Evolutionary conservation across 23 red algal genomes (phyloP).

Genomic region (Chondrus crispus): DNA sequence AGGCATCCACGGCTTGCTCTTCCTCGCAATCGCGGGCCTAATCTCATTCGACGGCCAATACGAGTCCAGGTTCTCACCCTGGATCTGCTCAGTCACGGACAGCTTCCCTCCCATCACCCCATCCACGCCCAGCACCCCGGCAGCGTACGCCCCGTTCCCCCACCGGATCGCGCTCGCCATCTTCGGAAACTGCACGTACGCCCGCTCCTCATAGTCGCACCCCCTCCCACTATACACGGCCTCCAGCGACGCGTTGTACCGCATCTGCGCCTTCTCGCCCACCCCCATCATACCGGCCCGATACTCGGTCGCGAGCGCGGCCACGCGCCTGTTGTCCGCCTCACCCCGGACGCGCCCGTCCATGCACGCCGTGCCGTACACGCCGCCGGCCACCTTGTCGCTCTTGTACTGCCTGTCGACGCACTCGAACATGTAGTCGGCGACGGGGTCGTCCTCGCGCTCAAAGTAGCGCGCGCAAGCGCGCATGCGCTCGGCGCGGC

Average conservation of each 20-base stretch:
- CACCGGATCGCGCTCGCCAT: slow-evolving; percentile 55
- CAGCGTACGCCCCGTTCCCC: slow-evolving; percentile 35
- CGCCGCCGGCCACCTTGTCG: slow-evolving; percentile 6
- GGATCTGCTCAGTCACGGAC: background rate
- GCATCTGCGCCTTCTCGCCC: slow-evolving; percentile 42
- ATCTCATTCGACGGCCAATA: slow-evolving; percentile 39
- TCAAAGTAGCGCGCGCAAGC: slow-evolving; percentile 45
- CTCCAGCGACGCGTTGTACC: slow-evolving; percentile 44
- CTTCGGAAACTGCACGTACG: slow-evolving; percentile 43
- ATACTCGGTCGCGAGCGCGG: background rate
- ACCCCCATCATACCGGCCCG: background rate
- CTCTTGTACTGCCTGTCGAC: slow-evolving; percentile 29
- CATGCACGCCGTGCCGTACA: slow-evolving; percentile 14
- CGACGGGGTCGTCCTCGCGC: background rate
- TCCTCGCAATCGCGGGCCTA: slow-evolving; percentile 3
- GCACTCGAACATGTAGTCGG: slow-evolving; percentile 39
- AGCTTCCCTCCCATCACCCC: slow-evolving; percentile 1
- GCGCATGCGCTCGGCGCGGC: slow-evolving; percentile 27
- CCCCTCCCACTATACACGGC: slow-evolving; percentile 3
- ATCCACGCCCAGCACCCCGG: background rate
- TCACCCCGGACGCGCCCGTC: slow-evolving; percentile 25
- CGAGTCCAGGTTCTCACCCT: slow-evolving; percentile 15
- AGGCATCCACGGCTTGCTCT: slow-evolving; percentile 23
- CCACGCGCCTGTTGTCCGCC: slow-evolving; percentile 41
- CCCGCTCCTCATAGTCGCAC: slow-evolving; percentile 52